These are phyloP conservation scores for Fusarium luffae DNA, from an alignment of 2,329 filamentous ascomycete species.

Conservation along the genomic window DNA sequence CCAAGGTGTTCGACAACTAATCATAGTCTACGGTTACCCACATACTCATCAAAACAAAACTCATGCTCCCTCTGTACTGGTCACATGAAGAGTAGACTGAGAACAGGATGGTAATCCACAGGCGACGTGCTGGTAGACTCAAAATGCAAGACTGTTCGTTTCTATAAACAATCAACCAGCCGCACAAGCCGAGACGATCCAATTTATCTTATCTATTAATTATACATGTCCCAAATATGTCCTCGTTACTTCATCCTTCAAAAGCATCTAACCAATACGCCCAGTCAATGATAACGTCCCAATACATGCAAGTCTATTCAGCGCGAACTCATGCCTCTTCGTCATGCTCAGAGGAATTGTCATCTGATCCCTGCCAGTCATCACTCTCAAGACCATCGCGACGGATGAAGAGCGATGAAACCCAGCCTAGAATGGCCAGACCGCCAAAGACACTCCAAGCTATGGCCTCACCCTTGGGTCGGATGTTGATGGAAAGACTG, in stretches of 20 bases:
- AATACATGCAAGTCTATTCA: slow-evolving; percentile 22
- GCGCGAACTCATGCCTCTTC: slow-evolving; percentile 9
- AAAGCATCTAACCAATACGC: not conserved
- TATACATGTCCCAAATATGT: not conserved
- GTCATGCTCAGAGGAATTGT: slow-evolving; percentile 11
- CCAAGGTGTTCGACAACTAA: too few relatives aligned
- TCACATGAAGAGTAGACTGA: too few relatives aligned
- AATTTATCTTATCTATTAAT: slow-evolving; percentile 13
- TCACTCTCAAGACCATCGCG: slow-evolving; percentile 70
- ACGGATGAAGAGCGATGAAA: slow-evolving; percentile 81
- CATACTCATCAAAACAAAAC: too few relatives aligned
- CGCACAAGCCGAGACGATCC: not conserved
- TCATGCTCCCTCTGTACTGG: too few relatives aligned
- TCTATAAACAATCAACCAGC: not conserved
- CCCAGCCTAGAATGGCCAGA: slow-evolving; percentile 81
- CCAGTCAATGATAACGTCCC: not conserved
- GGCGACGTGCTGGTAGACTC: too few relatives aligned
- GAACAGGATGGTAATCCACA: too few relatives aligned
- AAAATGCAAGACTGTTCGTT: not conserved
- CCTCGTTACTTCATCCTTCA: slow-evolving; percentile 11
- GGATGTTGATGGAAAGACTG: slow-evolving; percentile 77
- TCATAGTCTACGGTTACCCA: too few relatives aligned
- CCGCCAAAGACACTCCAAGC: slow-evolving; percentile 91
- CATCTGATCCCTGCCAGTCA: slow-evolving; percentile 57
- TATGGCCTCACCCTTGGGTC: slow-evolving; percentile 83